A percentile compares a stretch with the other conserved stretches of the same genome.
Evolutionary conservation across 2,329 filamentous ascomycete genomes (phyloP).

Genomic region (Epichloe typhina): DNA sequence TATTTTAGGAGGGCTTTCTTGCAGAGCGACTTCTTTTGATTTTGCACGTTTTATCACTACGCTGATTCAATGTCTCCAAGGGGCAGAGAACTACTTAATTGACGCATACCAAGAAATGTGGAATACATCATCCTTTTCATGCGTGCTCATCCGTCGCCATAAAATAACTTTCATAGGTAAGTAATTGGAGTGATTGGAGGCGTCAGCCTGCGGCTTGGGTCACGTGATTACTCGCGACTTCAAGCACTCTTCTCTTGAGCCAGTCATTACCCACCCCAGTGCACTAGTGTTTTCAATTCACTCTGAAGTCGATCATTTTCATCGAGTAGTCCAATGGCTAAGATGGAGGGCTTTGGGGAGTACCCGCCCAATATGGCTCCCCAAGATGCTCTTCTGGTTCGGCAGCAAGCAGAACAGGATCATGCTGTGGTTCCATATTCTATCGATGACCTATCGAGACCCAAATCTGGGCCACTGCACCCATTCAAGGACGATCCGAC

Average conservation of each 20-base stretch:
- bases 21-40: constrained; percentile 8
- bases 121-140: no score
- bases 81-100: not conserved
- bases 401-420: constrained; percentile 38
- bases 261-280: not conserved
- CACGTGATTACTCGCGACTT: no score
- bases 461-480: constrained; percentile 56
- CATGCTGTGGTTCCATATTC: constrained; percentile 53
- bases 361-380: constrained; percentile 55
- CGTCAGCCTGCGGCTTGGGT: no score
- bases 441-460: constrained; percentile 57
- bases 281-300: not conserved
- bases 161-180: no score
- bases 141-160: no score
- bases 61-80: not conserved
- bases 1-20: constrained; percentile 11
- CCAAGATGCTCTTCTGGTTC: constrained; percentile 48
- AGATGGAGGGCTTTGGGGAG: constrained; percentile 49
- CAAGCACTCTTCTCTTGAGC: no score
- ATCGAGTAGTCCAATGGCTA: constrained; percentile 5
- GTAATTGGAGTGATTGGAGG: no score
- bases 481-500: constrained; percentile 56
- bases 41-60: not conserved
- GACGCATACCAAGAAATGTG: not conserved
- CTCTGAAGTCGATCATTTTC: not conserved